Evolutionary conservation across 2,329 filamentous ascomycete genomes (phyloP), one percentile per base, ranked within the genome.

Genomic region (Diaporthe vexans): DNA sequence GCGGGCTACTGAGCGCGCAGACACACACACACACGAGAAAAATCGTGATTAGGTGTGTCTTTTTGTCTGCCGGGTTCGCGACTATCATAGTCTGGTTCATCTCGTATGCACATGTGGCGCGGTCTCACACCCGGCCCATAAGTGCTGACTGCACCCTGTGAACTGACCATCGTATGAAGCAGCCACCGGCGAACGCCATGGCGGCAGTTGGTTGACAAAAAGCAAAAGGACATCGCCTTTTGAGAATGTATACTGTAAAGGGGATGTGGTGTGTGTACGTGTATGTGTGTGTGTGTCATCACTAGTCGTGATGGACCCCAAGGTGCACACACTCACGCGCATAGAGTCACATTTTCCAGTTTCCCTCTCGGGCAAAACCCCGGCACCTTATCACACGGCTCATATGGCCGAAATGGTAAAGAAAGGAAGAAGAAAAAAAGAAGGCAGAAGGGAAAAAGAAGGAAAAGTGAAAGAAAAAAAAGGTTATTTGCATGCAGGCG

Each of bases 321-420:
- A 26, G 4, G 24, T 35, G 17, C 57, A 13, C n/a, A 59, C 35
- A 8, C 35, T 17, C 35, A 29, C 37, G 26, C 58, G 13, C 58
- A 61, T 9, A 26, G n/a, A 21, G 35, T 43, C n/a, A 19, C n/a
- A 29, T 24, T 46, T 46, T 33, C 37, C 24, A 17, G 13, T 46
- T 6, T 21, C 58, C 24, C 37, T 46, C 26, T 37, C 63, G 21
- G 63, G 63, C 46, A 67, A 67, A 67, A 67, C 61, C 46, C 61
- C 61, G 61, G 61, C 29, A 67, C 9, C 61, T 51, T 51, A 48
- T 67, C 46, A 67, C 43, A 5, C 46, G 29, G 8, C 63, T 8
- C 19, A 51, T 51, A 67, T 52, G 63, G 46, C 40, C 35, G 24
- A 51, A 33, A 40, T 37, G 57, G 26, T 7, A 26, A 61, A 52